A percentile compares a stretch with the other conserved stretches of the same genome.
Evolutionary conservation across 768 basidiomycete species (phyloP).

Genomic region (Lyophyllum atratum): DNA sequence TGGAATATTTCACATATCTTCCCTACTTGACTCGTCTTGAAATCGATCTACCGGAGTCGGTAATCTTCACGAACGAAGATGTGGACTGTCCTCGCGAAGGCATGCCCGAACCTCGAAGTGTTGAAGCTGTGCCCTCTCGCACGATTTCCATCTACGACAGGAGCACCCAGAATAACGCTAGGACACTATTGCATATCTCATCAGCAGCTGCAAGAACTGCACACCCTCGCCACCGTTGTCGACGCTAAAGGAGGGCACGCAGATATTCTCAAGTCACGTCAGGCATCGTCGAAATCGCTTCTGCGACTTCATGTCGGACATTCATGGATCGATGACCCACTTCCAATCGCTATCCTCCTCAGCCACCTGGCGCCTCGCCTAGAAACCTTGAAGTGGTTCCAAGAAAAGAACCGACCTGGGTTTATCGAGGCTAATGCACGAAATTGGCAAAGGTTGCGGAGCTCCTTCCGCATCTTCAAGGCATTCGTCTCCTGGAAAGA

Average conservation of each 20-base stretch:
- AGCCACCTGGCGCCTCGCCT: conserved; percentile 77
- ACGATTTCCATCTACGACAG: conserved; percentile 55
- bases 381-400: conserved; percentile 74
- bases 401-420: conserved; percentile 74
- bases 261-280: conserved; percentile 45
- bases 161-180: conserved; percentile 61
- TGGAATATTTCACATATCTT: conserved; percentile 57
- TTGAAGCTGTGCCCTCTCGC: conserved; percentile 68
- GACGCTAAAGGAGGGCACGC: conserved; percentile 52
- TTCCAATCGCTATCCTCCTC: conserved; percentile 69
- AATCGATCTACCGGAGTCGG: conserved; percentile 78
- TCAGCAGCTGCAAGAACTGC: conserved; percentile 59
- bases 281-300: conserved; percentile 63
- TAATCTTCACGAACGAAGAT: conserved; percentile 64
- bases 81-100: conserved; percentile 55
- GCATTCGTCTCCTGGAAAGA: conserved; percentile 63
- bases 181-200: conserved; percentile 61
- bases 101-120: conserved; percentile 71
- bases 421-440: conserved; percentile 67
- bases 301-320: conserved; percentile 75
- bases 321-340: conserved; percentile 70
- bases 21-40: conserved; percentile 63
- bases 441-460: conserved; percentile 71
- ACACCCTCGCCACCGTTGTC: conserved; percentile 67
- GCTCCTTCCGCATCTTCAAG: conserved; percentile 72